Evolutionary conservation across 139 green algal species (phyloP), one percentile per base, ranked within the genome.

Genomic region (Closterium sp.): DNA sequence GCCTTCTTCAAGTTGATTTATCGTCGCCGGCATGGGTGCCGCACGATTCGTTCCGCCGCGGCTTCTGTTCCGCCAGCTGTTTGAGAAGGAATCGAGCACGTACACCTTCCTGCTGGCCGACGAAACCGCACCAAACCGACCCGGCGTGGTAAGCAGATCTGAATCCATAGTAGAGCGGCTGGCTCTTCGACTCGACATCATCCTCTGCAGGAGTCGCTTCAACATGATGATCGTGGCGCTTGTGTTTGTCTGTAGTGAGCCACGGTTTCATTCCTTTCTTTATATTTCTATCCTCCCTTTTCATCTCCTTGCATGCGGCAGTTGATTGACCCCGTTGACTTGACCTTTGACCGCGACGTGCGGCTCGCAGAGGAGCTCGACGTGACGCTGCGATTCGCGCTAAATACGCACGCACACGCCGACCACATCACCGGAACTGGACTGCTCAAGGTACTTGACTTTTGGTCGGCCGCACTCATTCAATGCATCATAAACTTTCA

Each of bases 361-460:
- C 6, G 87, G 23, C 9, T 97, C n/a, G 33, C 96, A 3, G 66
- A 96, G 9, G 93, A 96, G 31, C 90, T 97, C 81, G 94, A 91
- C 12, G 83, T 97, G 28, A 94, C 92, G 33, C 91, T 97, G 5
- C 88, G 90, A 33, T 95, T 95, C 64, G 90, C 88, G 2, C 23
- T 96, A 69, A 97, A 97, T 91, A 97, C 95, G 25, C 96, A 97
- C 91, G 95, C 93, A 81, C 96, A 97, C 83, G 96, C 96, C 31
- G 96, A 97, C 86, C 96, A 97, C 90, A 93, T 97, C 92, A 97
- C 96, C 33, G 96, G 96, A 81, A 96, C 93, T 16, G 95, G 96
- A 33, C 87, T 92, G 33, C 90, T 97, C 55, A 97, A 97, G 90
- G 30, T 94, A 36, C 8, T 81, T 55, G 36, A 10, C 38, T 21